Evolutionary conservation across 2,329 filamentous ascomycete genomes (phyloP), one percentile per base, ranked within the genome.

Genomic region (Hypoxylon sp.): DNA sequence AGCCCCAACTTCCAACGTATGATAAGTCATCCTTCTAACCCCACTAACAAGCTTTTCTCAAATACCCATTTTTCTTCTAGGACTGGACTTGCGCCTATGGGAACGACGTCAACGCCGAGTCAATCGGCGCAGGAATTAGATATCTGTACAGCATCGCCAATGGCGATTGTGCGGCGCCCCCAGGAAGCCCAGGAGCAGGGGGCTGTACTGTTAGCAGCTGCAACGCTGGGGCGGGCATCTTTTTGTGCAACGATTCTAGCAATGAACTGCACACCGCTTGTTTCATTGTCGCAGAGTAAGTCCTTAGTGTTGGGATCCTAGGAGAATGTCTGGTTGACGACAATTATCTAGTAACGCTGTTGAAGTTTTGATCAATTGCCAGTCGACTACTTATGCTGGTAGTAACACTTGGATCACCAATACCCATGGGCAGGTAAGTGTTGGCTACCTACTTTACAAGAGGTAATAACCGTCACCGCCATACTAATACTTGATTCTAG

Each of bases 331-430:
- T 42, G 17, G 57, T 22, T 37, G n/a, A 29, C 33, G 22, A 9
- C 47, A n/a, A n/a, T 13, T 17, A 31, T 33, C 1, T 44, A 68
- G 67, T 47, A 68, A 68, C 26, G 68, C 68, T 1, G 68, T 70
- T n/a, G 65, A 68, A 33, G 68, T 70, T 26, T 50, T 68, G 50
- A 70, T 70, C 8, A 52, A 68, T 37, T 70, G 68, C 54, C 68
- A 70, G 26, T 24, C 9, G 13, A 57, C 44, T 33, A 70, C 68
- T 1, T 70, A 70, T 48, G 50, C 48, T 10, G 65, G 68, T 17
- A 54, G 50, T 10, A 65, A 52, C 31, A 68, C 26, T 26, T 68
- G 62, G 68, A 57, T 33, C 26, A 54, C 53, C n/a, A 50, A 60
- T 11, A 70, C 68, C 3, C 68, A 70, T 48, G 65, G 65, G 1